Percentiles rank a stretch among this genome's conserved stretches.
Conservation (phyloP, 2,329 filamentous ascomycete genomes). For the Penicillium sp. region DNA sequence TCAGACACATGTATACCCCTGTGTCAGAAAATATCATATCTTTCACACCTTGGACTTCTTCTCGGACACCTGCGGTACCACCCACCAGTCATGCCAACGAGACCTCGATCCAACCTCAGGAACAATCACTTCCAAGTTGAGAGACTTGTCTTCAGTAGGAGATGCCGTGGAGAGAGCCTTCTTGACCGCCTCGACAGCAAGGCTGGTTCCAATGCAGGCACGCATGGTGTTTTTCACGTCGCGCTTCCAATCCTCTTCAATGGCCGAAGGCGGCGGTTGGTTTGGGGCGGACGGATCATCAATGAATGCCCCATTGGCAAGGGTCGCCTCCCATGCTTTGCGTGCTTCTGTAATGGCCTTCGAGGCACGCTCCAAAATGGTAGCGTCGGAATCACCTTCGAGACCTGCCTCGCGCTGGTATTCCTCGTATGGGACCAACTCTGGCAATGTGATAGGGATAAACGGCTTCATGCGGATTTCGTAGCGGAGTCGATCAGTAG, state of each 20-base stretch:
- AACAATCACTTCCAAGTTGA: constrained; percentile 37
- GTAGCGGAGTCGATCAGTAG: constrained; percentile 66
- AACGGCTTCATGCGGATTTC: constrained; percentile 88
- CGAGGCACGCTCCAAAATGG: constrained; percentile 42
- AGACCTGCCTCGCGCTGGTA: constrained; percentile 50
- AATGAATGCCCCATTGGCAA: constrained; percentile 39
- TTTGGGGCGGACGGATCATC: constrained; percentile 13
- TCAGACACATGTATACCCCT: background rate
- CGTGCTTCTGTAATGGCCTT: constrained; percentile 41
- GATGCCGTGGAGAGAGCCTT: constrained; percentile 49
- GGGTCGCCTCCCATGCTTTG: constrained; percentile 44
- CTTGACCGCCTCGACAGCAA: constrained; percentile 61
- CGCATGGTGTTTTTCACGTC: constrained; percentile 61
- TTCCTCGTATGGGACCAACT: constrained; percentile 63
- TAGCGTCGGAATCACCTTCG: constrained; percentile 43
- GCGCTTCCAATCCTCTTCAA: constrained; percentile 60
- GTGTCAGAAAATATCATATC: background rate
- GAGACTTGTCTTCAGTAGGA: background rate
- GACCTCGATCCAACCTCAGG: constrained; percentile 39
- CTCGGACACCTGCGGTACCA: constrained; percentile 41
- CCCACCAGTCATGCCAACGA: constrained; percentile 49
- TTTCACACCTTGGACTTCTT: constrained; percentile 11
- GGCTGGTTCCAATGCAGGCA: constrained; percentile 67
- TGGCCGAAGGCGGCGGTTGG: constrained; percentile 40
- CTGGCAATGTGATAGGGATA: constrained; percentile 63